phyloP scores from a whole-genome alignment of 2,329 filamentous ascomycete genomes.

The Pezicula carpinea region DNA sequence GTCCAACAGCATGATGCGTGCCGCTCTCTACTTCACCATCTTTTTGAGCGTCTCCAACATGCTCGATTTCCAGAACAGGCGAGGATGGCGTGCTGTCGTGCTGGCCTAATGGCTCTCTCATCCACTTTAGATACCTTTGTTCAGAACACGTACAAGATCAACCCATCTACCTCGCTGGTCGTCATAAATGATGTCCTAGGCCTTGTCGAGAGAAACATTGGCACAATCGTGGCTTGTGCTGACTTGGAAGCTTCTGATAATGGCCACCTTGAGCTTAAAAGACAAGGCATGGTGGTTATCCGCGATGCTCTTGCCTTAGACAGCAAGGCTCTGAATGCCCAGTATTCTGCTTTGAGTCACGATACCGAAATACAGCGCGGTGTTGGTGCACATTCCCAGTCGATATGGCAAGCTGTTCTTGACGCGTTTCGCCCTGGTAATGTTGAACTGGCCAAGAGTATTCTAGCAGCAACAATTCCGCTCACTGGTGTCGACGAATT shows the following conservation, averaged over 20 bases:
- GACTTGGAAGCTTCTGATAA: slow-evolving; percentile 37
- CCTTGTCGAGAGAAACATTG: slow-evolving; percentile 57
- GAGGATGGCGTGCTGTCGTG: slow-evolving; percentile 56
- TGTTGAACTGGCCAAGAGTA: slow-evolving; percentile 67
- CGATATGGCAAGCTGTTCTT: slow-evolving; percentile 75
- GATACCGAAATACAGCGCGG: slow-evolving; percentile 60
- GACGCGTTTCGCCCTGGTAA: slow-evolving; percentile 62
- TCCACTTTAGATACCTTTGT: slow-evolving; percentile 54
- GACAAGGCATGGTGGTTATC: slow-evolving; percentile 59
- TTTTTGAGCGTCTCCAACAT: slow-evolving; percentile 63
- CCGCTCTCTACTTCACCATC: slow-evolving; percentile 69
- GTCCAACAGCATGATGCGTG: slow-evolving; percentile 76
- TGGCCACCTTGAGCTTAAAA: slow-evolving; percentile 46
- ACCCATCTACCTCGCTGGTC: slow-evolving; percentile 48
- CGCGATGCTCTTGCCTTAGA: slow-evolving; percentile 65
- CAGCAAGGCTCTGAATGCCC: slow-evolving; percentile 63
- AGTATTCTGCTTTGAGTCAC: slow-evolving; percentile 61
- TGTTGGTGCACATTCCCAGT: slow-evolving; percentile 63
- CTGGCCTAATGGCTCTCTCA: slow-evolving; percentile 57
- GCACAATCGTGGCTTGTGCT: slow-evolving; percentile 52
- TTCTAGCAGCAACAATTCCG: slow-evolving; percentile 54
- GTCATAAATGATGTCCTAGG: slow-evolving; percentile 63
- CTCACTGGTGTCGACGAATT: slow-evolving; percentile 76
- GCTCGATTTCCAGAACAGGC: slow-evolving; percentile 49
- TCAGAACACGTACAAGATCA: slow-evolving; percentile 43